Conservation (phyloP, 148 eudicot genomes). For the Pouteria glomerata region DNA sequence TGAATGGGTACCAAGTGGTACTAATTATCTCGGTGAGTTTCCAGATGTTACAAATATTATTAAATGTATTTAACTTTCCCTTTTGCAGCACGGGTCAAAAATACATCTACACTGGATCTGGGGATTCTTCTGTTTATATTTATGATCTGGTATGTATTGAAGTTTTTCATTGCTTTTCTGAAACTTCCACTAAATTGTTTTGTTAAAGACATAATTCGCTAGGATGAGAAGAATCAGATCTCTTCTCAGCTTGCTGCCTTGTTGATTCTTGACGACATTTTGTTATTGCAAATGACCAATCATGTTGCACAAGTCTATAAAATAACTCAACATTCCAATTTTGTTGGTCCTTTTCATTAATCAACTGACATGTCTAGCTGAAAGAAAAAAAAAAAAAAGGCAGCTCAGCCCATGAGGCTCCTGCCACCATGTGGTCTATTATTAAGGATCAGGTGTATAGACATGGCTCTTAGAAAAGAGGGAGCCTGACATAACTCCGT, state of each 20-base stretch:
- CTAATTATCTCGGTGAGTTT: too few relatives aligned
- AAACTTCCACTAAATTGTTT: not conserved
- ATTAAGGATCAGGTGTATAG: too few relatives aligned
- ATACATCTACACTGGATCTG: constrained; percentile 81
- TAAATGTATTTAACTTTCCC: too few relatives aligned
- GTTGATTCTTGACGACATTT: not conserved
- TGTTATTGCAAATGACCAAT: not conserved
- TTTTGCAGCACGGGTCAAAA: constrained; percentile 82
- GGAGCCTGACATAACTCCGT: too few relatives aligned
- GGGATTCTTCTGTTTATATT: constrained; percentile 55
- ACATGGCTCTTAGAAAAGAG: too few relatives aligned
- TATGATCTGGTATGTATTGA: constrained; percentile 66
- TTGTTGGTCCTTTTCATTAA: not conserved
- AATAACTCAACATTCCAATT: not conserved
- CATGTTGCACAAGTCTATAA: not conserved
- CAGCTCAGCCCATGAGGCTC: too few relatives aligned
- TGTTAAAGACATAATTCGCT: not conserved
- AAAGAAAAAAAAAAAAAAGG: too few relatives aligned
- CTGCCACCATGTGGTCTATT: too few relatives aligned
- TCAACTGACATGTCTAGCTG: not conserved
- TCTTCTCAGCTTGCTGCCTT: not conserved
- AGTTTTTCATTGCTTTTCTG: not conserved
- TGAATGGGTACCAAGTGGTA: not conserved
- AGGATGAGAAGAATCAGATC: not conserved
- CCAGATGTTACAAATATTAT: too few relatives aligned